Evolutionary conservation across 2,329 filamentous ascomycete species (phyloP).

Genomic region (Teratosphaeria nubilosa): DNA sequence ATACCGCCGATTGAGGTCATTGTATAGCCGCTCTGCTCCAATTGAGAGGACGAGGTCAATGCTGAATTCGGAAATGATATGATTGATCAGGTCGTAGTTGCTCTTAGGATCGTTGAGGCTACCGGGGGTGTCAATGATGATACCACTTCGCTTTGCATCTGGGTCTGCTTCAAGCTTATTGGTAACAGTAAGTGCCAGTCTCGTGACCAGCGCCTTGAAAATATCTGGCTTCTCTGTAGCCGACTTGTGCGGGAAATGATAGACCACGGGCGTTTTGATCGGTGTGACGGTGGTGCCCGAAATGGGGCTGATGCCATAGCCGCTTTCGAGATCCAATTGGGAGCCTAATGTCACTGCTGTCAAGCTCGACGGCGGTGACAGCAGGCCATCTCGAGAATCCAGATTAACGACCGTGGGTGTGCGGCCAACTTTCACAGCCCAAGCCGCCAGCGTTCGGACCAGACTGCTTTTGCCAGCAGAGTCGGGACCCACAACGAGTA

Average conservation of each 20-base stretch:
- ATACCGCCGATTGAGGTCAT: slow-evolving; percentile 64
- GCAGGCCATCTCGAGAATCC: slow-evolving; percentile 60
- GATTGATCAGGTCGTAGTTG: slow-evolving; percentile 66
- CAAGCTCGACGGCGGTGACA: slow-evolving; percentile 58
- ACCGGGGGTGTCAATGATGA: slow-evolving; percentile 77
- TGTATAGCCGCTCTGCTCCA: slow-evolving; percentile 66
- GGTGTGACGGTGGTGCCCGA: slow-evolving; percentile 81
- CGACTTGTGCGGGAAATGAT: slow-evolving; percentile 69
- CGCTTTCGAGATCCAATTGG: slow-evolving; percentile 74
- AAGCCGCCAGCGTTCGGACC: slow-evolving; percentile 56
- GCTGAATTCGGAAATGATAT: slow-evolving; percentile 60
- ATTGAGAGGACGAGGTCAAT: slow-evolving; percentile 73
- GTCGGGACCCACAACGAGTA: slow-evolving; percentile 70
- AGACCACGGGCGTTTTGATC: slow-evolving; percentile 84
- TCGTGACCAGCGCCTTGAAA: slow-evolving; percentile 64
- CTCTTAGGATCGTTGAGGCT: slow-evolving; percentile 54
- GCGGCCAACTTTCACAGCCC: slow-evolving; percentile 69
- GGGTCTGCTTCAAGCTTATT: slow-evolving; percentile 68
- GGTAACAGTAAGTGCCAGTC: slow-evolving; percentile 68
- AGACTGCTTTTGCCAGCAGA: slow-evolving; percentile 58
- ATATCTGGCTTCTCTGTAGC: slow-evolving; percentile 60
- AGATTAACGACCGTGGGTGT: slow-evolving; percentile 73
- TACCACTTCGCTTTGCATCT: slow-evolving; percentile 59
- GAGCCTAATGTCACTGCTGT: slow-evolving; percentile 80
- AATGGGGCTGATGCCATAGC: slow-evolving; percentile 80